Percentiles rank a stretch among this genome's conserved stretches.
Conservation (phyloP, 352 stramenopile genomes). For the Globisporangium abappressorium region DNA sequence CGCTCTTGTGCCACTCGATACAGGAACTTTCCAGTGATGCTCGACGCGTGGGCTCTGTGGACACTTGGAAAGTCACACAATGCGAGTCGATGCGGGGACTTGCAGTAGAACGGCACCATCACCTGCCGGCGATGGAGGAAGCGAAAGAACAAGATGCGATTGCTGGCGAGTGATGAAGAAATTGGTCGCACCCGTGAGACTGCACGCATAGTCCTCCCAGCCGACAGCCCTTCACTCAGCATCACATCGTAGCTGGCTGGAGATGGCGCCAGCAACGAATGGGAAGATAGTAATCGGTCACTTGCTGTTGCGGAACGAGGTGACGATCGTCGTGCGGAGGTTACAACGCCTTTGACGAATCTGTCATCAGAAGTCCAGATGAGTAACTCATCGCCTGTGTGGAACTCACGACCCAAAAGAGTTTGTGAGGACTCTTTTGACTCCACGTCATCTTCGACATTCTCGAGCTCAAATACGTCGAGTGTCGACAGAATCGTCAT, state of each 20-base stretch:
- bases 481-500: slow-evolving; percentile 22
- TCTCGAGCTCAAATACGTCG: slow-evolving; percentile 46
- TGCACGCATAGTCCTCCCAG: slow-evolving; percentile 10
- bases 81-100: slow-evolving; percentile 28
- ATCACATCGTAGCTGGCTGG: slow-evolving; percentile 18
- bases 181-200: slow-evolving; percentile 8
- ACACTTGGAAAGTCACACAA: slow-evolving; percentile 43
- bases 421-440: neutral
- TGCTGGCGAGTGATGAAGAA: neutral
- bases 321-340: slow-evolving; percentile 1
- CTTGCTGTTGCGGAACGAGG: neutral
- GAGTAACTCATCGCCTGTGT: slow-evolving; percentile 18
- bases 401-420: slow-evolving; percentile 10
- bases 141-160: slow-evolving; percentile 31
- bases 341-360: slow-evolving; percentile 24
- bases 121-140: slow-evolving; percentile 40
- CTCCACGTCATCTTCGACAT: neutral
- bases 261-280: neutral
- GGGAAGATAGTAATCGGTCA: neutral
- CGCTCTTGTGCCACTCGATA: slow-evolving; percentile 25
- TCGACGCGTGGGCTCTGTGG: slow-evolving; percentile 15
- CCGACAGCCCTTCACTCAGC: slow-evolving; percentile 18
- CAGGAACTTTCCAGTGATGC: slow-evolving; percentile 29
- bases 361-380: slow-evolving; percentile 21
- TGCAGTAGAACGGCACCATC: slow-evolving; percentile 58